Evolutionary conservation across 768 basidiomycete genomes (phyloP).

Genomic region (Psilocybe azurescens): DNA sequence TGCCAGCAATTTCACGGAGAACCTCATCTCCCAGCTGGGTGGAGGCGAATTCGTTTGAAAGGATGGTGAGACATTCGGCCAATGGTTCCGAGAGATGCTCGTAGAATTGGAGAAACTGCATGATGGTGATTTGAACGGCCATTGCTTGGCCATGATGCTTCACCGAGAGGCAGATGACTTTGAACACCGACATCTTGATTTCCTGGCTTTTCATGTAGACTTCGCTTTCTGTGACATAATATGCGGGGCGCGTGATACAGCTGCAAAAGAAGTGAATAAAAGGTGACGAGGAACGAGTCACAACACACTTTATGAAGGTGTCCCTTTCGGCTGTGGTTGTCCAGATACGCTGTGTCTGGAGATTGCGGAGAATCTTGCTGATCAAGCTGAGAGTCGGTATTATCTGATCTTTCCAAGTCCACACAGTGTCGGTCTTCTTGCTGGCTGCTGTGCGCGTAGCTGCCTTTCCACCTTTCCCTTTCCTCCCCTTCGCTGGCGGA

Average conservation of each 20-base stretch:
- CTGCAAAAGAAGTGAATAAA: slow-evolving; percentile 40
- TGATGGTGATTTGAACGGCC: slow-evolving; percentile 87
- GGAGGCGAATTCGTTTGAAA: slow-evolving; percentile 88
- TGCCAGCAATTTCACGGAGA: slow-evolving; percentile 83
- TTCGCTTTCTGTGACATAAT: slow-evolving; percentile 86
- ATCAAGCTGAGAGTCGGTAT: slow-evolving; percentile 72
- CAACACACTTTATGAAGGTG: slow-evolving; percentile 78
- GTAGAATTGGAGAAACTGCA: slow-evolving; percentile 91
- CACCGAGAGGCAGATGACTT: slow-evolving; percentile 89
- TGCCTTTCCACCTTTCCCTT: slow-evolving; percentile 62
- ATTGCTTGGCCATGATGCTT: slow-evolving; percentile 88
- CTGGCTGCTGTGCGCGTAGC: slow-evolving; percentile 42
- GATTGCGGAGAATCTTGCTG: slow-evolving; percentile 65
- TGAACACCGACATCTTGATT: slow-evolving; percentile 80
- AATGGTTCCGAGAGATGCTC: slow-evolving; percentile 95
- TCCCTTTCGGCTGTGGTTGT: slow-evolving; percentile 86
- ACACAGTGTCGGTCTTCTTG: slow-evolving; percentile 51
- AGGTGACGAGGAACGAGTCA: neutral
- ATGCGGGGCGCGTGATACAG: slow-evolving; percentile 88
- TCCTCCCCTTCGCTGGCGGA: slow-evolving; percentile 53
- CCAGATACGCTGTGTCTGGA: slow-evolving; percentile 85
- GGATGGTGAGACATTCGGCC: slow-evolving; percentile 84
- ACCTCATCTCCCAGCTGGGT: slow-evolving; percentile 91
- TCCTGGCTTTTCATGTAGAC: slow-evolving; percentile 81
- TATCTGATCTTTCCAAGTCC: slow-evolving; percentile 84